Evolutionary conservation across 148 eudicot genomes (phyloP).

Genomic region (Amaranthus palmeri): DNA sequence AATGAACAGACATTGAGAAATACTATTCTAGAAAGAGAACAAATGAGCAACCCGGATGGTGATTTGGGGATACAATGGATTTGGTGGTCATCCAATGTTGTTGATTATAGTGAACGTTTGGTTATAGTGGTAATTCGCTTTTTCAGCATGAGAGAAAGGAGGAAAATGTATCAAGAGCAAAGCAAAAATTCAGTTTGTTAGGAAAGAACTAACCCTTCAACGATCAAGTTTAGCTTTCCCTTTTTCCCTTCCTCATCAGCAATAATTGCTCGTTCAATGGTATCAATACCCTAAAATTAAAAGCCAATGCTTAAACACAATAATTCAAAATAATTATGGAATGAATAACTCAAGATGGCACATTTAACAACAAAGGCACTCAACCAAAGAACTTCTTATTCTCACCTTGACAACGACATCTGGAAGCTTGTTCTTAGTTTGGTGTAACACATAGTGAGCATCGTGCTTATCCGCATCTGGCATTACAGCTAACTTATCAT

Average conservation of each 20-base stretch:
- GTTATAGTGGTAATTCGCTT: too few species aligned
- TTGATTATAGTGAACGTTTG: too few species aligned
- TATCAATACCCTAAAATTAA: conserved; percentile 61
- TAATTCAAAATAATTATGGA: conserved; percentile 3
- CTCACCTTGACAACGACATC: conserved; percentile 68
- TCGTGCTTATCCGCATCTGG: conserved; percentile 35
- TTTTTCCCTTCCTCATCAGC: conserved; percentile 33
- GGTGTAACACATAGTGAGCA: conserved; percentile 60
- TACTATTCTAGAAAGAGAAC: too few species aligned
- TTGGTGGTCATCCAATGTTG: too few species aligned
- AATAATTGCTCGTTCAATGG: conserved; percentile 69
- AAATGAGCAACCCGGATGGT: too few species aligned
- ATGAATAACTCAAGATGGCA: neutral
- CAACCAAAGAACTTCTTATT: neutral
- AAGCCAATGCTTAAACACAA: neutral
- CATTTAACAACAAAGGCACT: neutral
- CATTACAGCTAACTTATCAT: conserved; percentile 44
- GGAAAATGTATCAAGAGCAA: neutral
- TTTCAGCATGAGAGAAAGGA: neutral
- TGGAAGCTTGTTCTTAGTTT: conserved; percentile 50
- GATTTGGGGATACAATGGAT: too few species aligned
- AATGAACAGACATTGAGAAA: too few species aligned
- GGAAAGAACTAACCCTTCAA: conserved; percentile 67
- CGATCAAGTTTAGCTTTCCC: conserved; percentile 51
- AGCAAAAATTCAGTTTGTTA: neutral